Percentiles rank a stretch among this genome's conserved stretches.
Conservation (phyloP, 495 filamentous ascomycete genomes). For the Aspergillus sclerotiicarbonarius region DNA sequence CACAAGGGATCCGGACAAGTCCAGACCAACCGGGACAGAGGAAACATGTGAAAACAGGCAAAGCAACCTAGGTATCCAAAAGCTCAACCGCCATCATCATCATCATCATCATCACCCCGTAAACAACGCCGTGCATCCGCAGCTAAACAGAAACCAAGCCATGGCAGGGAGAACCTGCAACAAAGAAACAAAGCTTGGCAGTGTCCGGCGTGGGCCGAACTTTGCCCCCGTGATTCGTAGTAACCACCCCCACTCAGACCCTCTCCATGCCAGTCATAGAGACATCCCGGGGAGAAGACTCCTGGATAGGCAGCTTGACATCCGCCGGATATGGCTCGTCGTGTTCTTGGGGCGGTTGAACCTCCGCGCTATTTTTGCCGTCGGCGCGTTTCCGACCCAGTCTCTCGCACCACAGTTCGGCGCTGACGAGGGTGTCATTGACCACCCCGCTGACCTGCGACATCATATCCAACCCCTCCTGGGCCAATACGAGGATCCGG, state of each 20-base stretch:
- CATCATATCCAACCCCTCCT: conserved; percentile 88
- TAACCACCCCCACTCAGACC: conserved; percentile 15
- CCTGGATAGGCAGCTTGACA: conserved; percentile 35
- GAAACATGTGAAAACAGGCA: too few relatives aligned
- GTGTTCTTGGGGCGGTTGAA: conserved; percentile 24
- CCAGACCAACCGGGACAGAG: too few relatives aligned
- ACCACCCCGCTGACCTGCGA: conserved; percentile 76
- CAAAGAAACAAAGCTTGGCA: too few relatives aligned
- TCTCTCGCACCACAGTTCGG: conserved; percentile 81
- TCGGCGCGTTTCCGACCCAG: conserved; percentile 57
- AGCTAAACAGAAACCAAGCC: too few relatives aligned
- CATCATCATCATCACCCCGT: too few relatives aligned
- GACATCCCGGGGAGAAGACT: conserved; percentile 29
- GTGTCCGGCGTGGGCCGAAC: too few relatives aligned
- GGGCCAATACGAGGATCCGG: conserved; percentile 74
- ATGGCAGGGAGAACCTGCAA: too few relatives aligned
- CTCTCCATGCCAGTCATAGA: conserved; percentile 43
- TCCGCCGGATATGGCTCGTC: conserved; percentile 26
- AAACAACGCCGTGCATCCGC: too few relatives aligned
- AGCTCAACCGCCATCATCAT: too few relatives aligned
- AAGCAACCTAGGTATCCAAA: too few relatives aligned
- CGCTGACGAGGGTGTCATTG: conserved; percentile 78
- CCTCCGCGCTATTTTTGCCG: conserved; percentile 23
- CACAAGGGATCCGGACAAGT: too few relatives aligned
- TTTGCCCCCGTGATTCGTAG: too few relatives aligned